Evolutionary conservation across 2,329 filamentous ascomycete genomes (phyloP).

Genomic region (Sporothrix sp.): DNA sequence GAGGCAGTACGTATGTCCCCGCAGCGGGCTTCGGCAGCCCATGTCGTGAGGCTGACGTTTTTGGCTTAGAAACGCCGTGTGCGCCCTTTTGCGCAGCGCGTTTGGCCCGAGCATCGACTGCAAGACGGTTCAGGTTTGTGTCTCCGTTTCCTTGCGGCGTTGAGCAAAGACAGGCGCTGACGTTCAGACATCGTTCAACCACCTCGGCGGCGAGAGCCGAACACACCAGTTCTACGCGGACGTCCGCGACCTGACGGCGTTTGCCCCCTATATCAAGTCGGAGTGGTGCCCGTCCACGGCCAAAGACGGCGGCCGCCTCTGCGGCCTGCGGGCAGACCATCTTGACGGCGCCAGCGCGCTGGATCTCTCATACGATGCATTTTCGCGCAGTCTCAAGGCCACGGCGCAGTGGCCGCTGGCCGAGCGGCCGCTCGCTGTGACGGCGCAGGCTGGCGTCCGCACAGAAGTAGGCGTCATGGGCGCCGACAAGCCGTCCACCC

Average conservation of each 20-base stretch:
- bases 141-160: too few relatives aligned
- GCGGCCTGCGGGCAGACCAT: slow-evolving; percentile 36
- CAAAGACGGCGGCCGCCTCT: slow-evolving; percentile 34
- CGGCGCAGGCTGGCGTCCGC: slow-evolving; percentile 38
- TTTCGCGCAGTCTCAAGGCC: slow-evolving; percentile 54
- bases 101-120: slow-evolving; percentile 50
- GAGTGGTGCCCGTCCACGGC: slow-evolving; percentile 37
- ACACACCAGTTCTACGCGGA: slow-evolving; percentile 62
- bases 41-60: background rate
- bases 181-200: slow-evolving; percentile 51
- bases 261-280: slow-evolving; percentile 44
- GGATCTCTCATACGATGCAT: slow-evolving; percentile 68
- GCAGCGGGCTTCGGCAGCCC: background rate
- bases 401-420: slow-evolving; percentile 53
- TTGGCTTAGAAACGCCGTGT: slow-evolving; percentile 40
- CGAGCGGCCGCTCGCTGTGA: slow-evolving; percentile 31
- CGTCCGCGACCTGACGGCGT: slow-evolving; percentile 44
- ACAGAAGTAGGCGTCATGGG: slow-evolving; percentile 76
- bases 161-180: too few relatives aligned
- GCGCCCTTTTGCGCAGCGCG: slow-evolving; percentile 44
- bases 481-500: slow-evolving; percentile 46
- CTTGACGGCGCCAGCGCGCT: slow-evolving; percentile 49
- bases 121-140: slow-evolving; percentile 33
- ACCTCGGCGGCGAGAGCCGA: slow-evolving; percentile 45
- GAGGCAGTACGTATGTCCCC: slow-evolving; percentile 5